Evolutionary conservation across 2,329 filamentous ascomycete species (phyloP), one percentile per base, ranked within the genome.

Genomic region (Hypoxylon sp.): DNA sequence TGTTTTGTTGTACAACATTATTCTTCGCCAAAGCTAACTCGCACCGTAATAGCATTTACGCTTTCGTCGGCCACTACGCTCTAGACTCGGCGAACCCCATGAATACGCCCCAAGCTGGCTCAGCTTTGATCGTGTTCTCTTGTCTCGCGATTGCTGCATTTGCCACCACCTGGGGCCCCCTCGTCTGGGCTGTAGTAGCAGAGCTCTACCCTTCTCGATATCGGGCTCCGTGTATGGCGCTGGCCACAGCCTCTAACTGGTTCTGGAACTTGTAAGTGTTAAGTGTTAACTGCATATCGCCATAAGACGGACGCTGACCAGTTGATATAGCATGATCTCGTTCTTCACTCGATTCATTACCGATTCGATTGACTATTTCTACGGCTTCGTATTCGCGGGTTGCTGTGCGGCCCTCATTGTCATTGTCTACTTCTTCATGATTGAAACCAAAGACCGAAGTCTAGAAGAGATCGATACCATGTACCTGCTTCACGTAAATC

Each of bases 401-500:
- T 91, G 89, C 76, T 89, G 88, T 74, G 85, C 87, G 61, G 83
- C 84, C 8, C 87, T 88, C 19, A 83, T 88, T 3, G 72, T 87
- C 16, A 83, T 92, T 52, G 90, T 93, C 63, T 93, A 89, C 82
- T 91, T 93, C 82, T 92, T 92, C 78, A 84, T 93, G 68, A 89
- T 90, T 73, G 91, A 93, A 80, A 89, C 86, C 66, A 89, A 91
- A 78, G 90, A 90, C 72, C 85, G 90, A 30, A 88, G 86, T 1
- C 84, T 94, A 16, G 91, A 93, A 79, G 90, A 93, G 78, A 89
- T 93, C 60, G 91, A 93, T 77, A 89, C 86, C 62, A 93, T 93
- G 90, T 94, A 94, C 75, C 81, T 84, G 16, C 72, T 80, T 39
- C 76, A 75, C 43, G 82, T 86, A 70, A 84, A 83, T 72, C 83